phyloP scores from a whole-genome alignment of 2,329 filamentous ascomycete genomes.

The Acephala macrosclerotiorum region DNA sequence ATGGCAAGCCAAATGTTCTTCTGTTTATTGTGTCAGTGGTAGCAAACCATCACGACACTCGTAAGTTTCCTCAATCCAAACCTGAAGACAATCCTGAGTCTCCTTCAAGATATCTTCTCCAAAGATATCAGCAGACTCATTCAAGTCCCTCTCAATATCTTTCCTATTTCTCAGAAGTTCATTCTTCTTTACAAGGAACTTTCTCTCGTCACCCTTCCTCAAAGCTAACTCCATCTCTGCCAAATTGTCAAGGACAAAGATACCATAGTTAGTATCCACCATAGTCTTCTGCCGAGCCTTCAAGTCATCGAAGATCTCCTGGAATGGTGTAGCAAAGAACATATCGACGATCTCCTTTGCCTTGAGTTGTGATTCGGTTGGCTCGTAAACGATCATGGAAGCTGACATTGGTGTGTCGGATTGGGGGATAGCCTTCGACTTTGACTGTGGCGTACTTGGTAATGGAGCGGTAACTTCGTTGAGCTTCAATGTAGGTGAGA shows the following conservation, averaged over 20 bases:
- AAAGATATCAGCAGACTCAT: neutral
- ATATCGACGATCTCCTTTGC: neutral
- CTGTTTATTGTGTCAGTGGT: too few relatives aligned
- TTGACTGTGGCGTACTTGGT: neutral
- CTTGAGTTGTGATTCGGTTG: neutral
- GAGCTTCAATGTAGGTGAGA: too few relatives aligned
- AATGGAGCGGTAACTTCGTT: too few relatives aligned
- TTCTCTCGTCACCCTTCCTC: neutral
- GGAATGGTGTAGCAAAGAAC: neutral
- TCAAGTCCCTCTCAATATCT: neutral
- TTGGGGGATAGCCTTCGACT: too few relatives aligned
- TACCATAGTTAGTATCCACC: neutral
- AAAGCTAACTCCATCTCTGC: slow-evolving; percentile 1
- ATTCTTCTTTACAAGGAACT: neutral
- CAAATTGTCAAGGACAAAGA: neutral
- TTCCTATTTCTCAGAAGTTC: neutral
- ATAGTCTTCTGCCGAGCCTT: neutral
- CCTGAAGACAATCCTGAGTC: neutral
- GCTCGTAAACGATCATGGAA: too few relatives aligned
- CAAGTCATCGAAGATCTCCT: neutral
- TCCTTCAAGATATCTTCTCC: neutral
- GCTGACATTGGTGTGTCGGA: too few relatives aligned
- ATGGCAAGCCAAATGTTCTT: too few relatives aligned
- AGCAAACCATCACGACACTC: neutral
- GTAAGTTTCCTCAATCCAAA: neutral